Conservation (phyloP, 805 yeast genomes). For the Alloascoidea hylecoeti region DNA sequence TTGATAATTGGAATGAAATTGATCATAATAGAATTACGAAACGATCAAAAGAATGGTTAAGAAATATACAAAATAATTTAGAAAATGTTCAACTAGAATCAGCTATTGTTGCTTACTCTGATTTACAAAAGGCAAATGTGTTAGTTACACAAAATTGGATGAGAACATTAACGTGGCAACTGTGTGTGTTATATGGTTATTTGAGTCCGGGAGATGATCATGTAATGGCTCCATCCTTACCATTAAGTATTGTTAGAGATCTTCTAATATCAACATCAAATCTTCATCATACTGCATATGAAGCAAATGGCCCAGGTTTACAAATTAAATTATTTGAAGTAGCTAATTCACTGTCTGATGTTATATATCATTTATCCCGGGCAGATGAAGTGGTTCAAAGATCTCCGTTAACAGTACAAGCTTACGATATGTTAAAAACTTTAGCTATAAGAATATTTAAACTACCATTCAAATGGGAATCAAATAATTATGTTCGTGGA, state of each 20-base stretch:
- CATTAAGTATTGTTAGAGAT: background rate
- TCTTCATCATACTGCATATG: background rate
- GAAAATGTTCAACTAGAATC: background rate
- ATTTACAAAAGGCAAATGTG: background rate
- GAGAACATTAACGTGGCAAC: slow-evolving; percentile 1
- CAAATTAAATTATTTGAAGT: background rate
- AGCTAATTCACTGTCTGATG: background rate
- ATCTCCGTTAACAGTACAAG: background rate
- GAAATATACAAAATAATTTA: background rate
- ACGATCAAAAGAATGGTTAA: background rate
- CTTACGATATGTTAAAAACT: background rate
- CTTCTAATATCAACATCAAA: background rate
- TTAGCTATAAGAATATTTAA: background rate
- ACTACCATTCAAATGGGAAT: background rate
- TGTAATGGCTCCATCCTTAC: background rate
- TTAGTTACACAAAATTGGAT: slow-evolving; percentile 1
- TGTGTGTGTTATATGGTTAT: background rate
- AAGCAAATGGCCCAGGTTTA: background rate
- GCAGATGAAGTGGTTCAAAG: background rate
- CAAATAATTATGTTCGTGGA: background rate
- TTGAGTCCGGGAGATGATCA: background rate
- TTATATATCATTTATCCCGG: background rate
- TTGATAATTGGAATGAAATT: background rate
- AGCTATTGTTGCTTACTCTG: background rate
- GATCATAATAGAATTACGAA: too few relatives aligned